phyloP scores from a whole-genome alignment of 1,284 basidiomycete species.

The Rhodotorula sp. region DNA sequence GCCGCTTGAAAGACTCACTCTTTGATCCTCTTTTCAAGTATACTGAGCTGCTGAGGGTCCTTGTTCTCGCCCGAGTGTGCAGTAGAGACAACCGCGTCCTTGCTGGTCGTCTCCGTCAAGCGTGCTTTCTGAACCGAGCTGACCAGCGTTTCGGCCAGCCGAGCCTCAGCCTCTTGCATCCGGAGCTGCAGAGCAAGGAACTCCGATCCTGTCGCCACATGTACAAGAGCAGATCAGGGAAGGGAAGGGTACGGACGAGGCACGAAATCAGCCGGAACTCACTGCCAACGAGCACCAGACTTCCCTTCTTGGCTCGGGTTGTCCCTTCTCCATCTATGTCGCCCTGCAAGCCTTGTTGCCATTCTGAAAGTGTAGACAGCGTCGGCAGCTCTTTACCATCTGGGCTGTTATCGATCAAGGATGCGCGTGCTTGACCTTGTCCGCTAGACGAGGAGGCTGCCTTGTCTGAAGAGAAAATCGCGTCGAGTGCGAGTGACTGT shows the following conservation, averaged over 20 bases:
- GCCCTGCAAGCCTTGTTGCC: background rate
- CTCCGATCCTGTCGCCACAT: conserved; percentile 19
- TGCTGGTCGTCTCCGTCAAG: too few relatives aligned
- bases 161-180: conserved; percentile 28
- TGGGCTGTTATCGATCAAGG: too few relatives aligned
- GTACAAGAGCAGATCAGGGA: too few relatives aligned
- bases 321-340: background rate
- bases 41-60: too few relatives aligned
- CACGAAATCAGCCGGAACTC: background rate
- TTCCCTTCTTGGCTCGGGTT: conserved; percentile 22
- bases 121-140: background rate
- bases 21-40: too few relatives aligned
- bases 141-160: conserved; percentile 10
- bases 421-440: too few relatives aligned
- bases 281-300: conserved; percentile 38
- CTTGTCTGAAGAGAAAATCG: too few relatives aligned
- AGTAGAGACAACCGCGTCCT: too few relatives aligned
- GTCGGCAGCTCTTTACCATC: background rate
- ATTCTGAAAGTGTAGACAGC: conserved; percentile 4
- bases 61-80: too few relatives aligned
- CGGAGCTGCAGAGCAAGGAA: conserved; percentile 29
- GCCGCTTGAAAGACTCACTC: too few relatives aligned
- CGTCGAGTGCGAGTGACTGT: too few relatives aligned
- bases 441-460: too few relatives aligned
- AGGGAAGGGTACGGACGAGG: background rate